phyloP scores from a whole-genome alignment of 2,329 filamentous ascomycete species.

The Colletotrichum destructivum region DNA sequence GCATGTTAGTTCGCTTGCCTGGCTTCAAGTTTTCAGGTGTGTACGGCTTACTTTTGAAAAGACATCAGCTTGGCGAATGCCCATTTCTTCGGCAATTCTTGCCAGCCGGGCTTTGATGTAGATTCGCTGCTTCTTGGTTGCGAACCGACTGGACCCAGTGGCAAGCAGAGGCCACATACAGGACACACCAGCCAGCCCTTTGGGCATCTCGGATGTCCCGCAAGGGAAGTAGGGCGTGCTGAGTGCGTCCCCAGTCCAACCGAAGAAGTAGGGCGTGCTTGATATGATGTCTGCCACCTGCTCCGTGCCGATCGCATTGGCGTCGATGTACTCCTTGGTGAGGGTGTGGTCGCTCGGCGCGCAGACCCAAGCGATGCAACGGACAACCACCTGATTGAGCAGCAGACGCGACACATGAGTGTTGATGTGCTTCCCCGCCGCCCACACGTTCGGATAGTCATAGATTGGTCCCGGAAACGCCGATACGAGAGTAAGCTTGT shows the following conservation, averaged over 20 bases:
- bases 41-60: constrained; percentile 43
- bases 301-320: constrained; percentile 42
- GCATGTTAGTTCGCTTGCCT: not conserved
- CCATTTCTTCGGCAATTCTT: constrained; percentile 45
- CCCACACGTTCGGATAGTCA: constrained; percentile 46
- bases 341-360: constrained; percentile 44
- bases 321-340: constrained; percentile 44
- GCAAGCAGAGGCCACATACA: constrained; percentile 46
- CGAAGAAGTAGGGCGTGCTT: constrained; percentile 46
- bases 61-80: constrained; percentile 46
- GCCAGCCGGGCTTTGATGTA: constrained; percentile 44
- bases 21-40: not conserved
- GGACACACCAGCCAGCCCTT: constrained; percentile 44
- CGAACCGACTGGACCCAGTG: constrained; percentile 45
- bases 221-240: constrained; percentile 47
- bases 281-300: constrained; percentile 45
- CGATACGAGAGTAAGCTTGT: constrained; percentile 36
- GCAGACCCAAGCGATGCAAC: constrained; percentile 46
- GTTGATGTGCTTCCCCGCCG: constrained; percentile 47
- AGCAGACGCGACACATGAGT: constrained; percentile 45
- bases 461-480: constrained; percentile 45
- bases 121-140: constrained; percentile 41
- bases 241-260: constrained; percentile 44
- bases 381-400: constrained; percentile 44
- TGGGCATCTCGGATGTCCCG: constrained; percentile 46